Evolutionary conservation across 352 stramenopile genomes (phyloP).

Genomic region (Thraustochytrium sp.): DNA sequence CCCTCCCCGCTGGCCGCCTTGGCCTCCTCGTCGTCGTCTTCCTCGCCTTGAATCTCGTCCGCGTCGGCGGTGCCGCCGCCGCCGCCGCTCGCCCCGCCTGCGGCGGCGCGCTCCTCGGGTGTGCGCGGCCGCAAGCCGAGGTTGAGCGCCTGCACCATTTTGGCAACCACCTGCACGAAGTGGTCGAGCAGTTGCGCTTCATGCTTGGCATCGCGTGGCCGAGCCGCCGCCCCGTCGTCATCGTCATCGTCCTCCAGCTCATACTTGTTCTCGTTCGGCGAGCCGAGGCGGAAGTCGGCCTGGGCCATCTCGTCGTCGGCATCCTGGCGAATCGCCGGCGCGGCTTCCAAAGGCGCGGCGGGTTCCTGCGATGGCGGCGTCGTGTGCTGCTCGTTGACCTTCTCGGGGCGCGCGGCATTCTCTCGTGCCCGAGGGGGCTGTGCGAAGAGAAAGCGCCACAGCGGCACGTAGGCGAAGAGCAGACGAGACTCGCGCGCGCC

Average conservation of each 20-base stretch:
- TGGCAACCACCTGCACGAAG: not conserved
- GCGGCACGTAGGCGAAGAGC: not conserved
- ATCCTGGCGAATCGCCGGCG: no score
- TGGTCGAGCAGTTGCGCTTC: not conserved
- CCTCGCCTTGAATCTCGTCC: not conserved
- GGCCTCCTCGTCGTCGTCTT: not conserved
- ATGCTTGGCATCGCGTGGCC: not conserved
- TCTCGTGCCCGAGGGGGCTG: not conserved
- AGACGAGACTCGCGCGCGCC: not conserved
- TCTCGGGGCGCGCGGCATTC: not conserved
- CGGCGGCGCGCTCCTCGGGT: not conserved
- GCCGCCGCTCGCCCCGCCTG: no score
- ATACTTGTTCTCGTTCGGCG: not conserved
- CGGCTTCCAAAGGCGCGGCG: no score
- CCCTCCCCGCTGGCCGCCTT: no score
- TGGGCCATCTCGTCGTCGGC: no score
- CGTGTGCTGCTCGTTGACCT: not conserved
- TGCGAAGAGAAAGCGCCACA: not conserved
- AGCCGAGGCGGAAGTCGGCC: not conserved
- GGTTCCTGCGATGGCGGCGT: no score
- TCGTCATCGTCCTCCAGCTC: not conserved
- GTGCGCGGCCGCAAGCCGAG: not conserved
- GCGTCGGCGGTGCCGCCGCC: not conserved
- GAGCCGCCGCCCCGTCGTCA: not conserved
- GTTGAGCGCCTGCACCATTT: slow-evolving; percentile 2